Evolutionary conservation across 208 protist species (phyloP), one percentile per base, ranked within the genome.

Genomic region (Leishmania arabica): DNA sequence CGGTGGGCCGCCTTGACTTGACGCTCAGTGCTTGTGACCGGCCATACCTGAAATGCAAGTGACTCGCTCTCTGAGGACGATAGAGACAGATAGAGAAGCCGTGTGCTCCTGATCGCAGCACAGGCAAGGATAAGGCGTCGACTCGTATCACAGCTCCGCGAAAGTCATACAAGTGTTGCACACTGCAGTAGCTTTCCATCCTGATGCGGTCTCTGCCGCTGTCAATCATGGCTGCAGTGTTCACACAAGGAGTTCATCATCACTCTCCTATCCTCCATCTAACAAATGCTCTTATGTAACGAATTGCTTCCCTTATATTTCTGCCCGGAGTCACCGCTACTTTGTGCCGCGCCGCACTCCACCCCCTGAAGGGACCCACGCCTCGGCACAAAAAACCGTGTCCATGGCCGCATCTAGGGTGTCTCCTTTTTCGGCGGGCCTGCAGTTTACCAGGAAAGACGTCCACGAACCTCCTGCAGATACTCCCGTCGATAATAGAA

Each of bases 391-490:
- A 51, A 1, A 62, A n/a, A 76, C n/a, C 60, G 80, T 80, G 75
- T 65, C 70, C 9, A 47, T 21, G 3, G 7, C 45, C 9, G 15
- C 53, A 8, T 75, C 1, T 27, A 40, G 56, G 1, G 65, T 31
- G n/a, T 58, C 73, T 4, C 9, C 71, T 19, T 86, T 86, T 31
- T 86, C 82, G 8, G 71, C 62, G 3, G 78, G 73, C 6, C 82
- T 86, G 40, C 27, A 71, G 27, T 82, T 86, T 34, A 65, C 73
- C 17, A 51, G 42, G 8, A 58, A 79, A 34, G 73, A 75, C 31
- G 3, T 82, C 8, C 15, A 47, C 0, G 51, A 40, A 2, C 17
- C 34, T 34, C 1, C 15, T n/a, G 49, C n/a, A 58, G 4, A 45
- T 13, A 45, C n/a, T 5, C 17, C 31, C 2, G 31, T 11, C 2